Evolutionary conservation across 441 rosid genomes (phyloP), one percentile per base, ranked within the genome.

Genomic region (Pelargonium fulgidum): DNA sequence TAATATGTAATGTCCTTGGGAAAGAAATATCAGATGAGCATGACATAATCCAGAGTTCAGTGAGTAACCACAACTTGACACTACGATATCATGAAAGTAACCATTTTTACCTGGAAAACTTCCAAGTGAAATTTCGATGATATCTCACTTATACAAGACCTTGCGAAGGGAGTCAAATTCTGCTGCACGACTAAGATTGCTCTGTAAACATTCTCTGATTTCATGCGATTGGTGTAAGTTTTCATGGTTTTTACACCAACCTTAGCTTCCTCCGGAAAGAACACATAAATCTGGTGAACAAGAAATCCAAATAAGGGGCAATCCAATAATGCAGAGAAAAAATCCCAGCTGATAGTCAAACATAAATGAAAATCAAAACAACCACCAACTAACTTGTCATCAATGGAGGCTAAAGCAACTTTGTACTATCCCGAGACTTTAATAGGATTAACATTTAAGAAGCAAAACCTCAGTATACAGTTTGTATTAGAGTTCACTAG

Each of bases 241-340:
- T 91, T 89, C 91, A 93, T 89, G n/a, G 96, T 89, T 82, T 91
- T 93, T 48, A 93, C 96, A 65, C 98, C 98, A 78, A 93, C 97
- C 78, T 93, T 93, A 8, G 78, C 83, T 65, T 93, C 96, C 12
- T 93, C 96, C 0, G 97, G 97, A 73, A 86, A 93, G 87, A 93
- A 91, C 62, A 93, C 84, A 80, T 87, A 93, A 64, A 93, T 84
- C 98, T 93, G 81, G 68, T 13, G 64, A 41, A 54, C 22, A 54
- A 54, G 62, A 54, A 54, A 54, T 11, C 22, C 24, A 17, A 54
- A 54, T 54, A 54, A 4, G 9, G 44, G 7, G 4, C 44, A 41
- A 41, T 1, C 29, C 9, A 7, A 41, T 4, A 41, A 41, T 4
- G 9, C 44, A 41, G 7, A 4, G 44, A 7, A 4, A 7, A 41